These are phyloP conservation scores for Rhytidhysteron rufulum DNA, from an alignment of 2,329 filamentous ascomycete species.

Conservation along the genomic window DNA sequence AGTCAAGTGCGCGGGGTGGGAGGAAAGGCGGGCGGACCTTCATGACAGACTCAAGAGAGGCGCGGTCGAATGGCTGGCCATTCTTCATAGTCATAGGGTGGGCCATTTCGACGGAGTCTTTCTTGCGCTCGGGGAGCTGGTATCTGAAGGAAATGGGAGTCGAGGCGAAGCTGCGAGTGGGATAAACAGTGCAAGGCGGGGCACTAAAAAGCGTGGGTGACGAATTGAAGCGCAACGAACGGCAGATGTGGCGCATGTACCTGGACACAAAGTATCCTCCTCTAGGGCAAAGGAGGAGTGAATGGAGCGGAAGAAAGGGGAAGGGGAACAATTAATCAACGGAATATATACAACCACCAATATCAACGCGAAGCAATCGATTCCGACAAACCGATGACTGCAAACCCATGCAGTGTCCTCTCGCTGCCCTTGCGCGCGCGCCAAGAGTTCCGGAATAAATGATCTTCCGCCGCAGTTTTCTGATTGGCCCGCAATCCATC, in stretches of 20 bases:
- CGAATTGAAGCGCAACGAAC: slow-evolving; percentile 35
- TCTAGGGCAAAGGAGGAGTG: too few species aligned
- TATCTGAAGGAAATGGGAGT: slow-evolving; percentile 25
- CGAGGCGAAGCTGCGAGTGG: slow-evolving; percentile 32
- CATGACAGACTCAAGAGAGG: slow-evolving; percentile 78
- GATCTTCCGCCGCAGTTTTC: too few species aligned
- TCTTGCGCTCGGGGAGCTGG: slow-evolving; percentile 26
- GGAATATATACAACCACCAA: too few species aligned
- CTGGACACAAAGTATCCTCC: too few species aligned
- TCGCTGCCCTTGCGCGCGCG: too few species aligned
- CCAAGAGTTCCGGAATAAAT: too few species aligned
- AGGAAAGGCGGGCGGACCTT: slow-evolving; percentile 67
- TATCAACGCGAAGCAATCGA: too few species aligned
- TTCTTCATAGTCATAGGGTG: slow-evolving; percentile 55
- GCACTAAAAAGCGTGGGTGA: slow-evolving; percentile 26
- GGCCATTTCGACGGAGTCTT: slow-evolving; percentile 24
- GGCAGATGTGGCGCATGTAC: slow-evolving; percentile 40
- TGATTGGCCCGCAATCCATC: too few species aligned
- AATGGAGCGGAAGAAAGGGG: too few species aligned
- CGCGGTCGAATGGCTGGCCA: slow-evolving; percentile 83
- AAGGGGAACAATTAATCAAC: too few species aligned
- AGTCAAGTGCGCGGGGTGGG: slow-evolving; percentile 8
- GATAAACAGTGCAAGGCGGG: slow-evolving; percentile 27
- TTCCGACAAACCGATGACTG: too few species aligned
- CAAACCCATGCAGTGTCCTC: too few species aligned